These are phyloP conservation scores for Sisymbrium irio DNA, from an alignment of 345 rosid species.

Conservation along the genomic window DNA sequence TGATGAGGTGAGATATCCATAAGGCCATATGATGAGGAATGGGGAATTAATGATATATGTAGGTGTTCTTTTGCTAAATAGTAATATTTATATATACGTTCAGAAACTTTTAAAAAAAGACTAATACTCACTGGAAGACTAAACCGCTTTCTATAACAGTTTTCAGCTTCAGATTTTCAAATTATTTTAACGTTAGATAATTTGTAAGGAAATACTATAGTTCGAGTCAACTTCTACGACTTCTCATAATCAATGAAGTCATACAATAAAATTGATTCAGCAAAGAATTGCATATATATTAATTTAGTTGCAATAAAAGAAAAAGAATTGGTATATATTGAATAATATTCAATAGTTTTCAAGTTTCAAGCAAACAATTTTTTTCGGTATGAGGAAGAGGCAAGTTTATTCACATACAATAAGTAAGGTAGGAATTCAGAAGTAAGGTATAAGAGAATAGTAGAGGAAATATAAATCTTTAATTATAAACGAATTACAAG, in stretches of 20 bases:
- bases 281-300: neutral
- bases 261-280: neutral
- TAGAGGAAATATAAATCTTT: neutral
- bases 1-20: neutral
- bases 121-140: neutral
- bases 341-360: neutral
- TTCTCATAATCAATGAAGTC: neutral
- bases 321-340: too few relatives aligned
- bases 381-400: neutral
- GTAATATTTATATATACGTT: neutral
- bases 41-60: neutral
- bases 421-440: neutral
- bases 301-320: neutral
- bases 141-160: neutral
- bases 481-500: slow-evolving; percentile 19
- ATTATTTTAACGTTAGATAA: neutral
- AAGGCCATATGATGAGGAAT: neutral
- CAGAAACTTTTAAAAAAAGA: neutral
- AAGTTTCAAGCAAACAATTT: neutral
- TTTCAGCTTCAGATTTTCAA: neutral
- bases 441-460: neutral
- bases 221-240: neutral
- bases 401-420: neutral
- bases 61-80: neutral
- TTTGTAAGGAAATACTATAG: neutral